Base-by-base conservation (phyloP, 2,329 filamentous ascomycete species). In the Penicillium sp. region DNA sequence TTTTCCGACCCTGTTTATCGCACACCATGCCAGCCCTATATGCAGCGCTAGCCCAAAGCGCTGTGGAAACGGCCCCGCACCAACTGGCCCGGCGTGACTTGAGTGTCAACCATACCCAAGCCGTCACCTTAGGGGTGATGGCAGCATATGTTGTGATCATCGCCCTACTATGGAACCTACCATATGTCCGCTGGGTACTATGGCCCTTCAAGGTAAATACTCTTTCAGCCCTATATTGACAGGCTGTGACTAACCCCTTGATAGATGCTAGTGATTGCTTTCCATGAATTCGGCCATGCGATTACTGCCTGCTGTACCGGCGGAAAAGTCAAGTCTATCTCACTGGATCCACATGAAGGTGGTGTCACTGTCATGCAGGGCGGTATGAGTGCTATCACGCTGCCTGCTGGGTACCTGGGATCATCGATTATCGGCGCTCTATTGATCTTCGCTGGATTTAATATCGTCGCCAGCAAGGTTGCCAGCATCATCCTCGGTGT, bases 391-490 rank as follows among this genome's bases (percentile, higher is more conserved):
- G 86, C 86, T 60, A 73, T 93, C 58, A 92, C 89, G 0, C 78
- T 93, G 0, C 89, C 90, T 0, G 89, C 90, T 0, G 90, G 90
- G 21, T 93, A 93, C 72, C 78, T 93, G 7, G 90, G 90, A 12
- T 90, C 87, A 0, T 89, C 86, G 10, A 77, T 93, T 51, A 90
- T 93, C 69, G 90, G 90, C 25, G 89, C 88, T 5, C 77, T 93
- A 54, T 80, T 93, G 60, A 91, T 87, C 49, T 91, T 93, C 68
- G 90, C 88, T 71, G 89, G 89, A 23, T 93, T 93, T 75, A 83
- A 93, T 74, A 91, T 92, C 61, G 88, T 91, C 53, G 89, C 89
- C 3, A 89, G 85, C 77, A 93, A 93, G 73, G 74, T 93, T n/a
- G 89, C 88, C 19, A 90, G 87, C 67, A 83, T 93, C 53, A 85